Percentiles rank a stretch among this genome's conserved stretches.
Conservation (phyloP, 73 alveolate genomes). For the Paramecium tetraurelia region DNA sequence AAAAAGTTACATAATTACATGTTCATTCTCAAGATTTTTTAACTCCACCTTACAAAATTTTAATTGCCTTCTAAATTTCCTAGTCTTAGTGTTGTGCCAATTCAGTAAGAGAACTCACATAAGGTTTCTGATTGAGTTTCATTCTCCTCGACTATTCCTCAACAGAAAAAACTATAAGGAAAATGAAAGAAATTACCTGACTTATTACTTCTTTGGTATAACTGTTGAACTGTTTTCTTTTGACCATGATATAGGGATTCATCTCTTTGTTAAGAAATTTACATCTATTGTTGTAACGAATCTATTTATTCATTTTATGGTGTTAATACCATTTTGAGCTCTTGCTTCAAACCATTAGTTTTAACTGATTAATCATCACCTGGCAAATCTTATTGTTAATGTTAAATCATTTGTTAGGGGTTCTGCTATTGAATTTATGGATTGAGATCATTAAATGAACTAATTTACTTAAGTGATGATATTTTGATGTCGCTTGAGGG, state of each 20-base stretch:
- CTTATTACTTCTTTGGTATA: neutral
- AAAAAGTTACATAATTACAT: neutral
- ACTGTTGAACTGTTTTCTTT: neutral
- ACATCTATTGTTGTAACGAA: neutral
- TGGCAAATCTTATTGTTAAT: neutral
- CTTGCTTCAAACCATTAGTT: neutral
- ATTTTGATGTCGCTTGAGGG: neutral
- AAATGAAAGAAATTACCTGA: neutral
- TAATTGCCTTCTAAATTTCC: neutral
- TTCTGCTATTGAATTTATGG: neutral
- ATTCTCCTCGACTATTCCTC: neutral
- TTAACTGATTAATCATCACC: neutral
- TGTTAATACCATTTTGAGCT: neutral
- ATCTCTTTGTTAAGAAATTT: neutral
- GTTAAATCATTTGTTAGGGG: neutral
- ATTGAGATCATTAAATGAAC: neutral
- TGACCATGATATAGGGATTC: neutral
- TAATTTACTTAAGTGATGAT: neutral
- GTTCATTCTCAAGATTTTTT: neutral
- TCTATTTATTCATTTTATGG: neutral
- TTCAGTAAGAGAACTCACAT: neutral
- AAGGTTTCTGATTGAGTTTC: neutral
- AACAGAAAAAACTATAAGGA: neutral
- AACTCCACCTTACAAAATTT: neutral
- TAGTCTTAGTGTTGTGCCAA: neutral